Percentiles rank a stretch among this genome's conserved stretches.
phyloP scores from a whole-genome alignment of 169 alveolate genomes.

The Plasmodium berghei region DNA sequence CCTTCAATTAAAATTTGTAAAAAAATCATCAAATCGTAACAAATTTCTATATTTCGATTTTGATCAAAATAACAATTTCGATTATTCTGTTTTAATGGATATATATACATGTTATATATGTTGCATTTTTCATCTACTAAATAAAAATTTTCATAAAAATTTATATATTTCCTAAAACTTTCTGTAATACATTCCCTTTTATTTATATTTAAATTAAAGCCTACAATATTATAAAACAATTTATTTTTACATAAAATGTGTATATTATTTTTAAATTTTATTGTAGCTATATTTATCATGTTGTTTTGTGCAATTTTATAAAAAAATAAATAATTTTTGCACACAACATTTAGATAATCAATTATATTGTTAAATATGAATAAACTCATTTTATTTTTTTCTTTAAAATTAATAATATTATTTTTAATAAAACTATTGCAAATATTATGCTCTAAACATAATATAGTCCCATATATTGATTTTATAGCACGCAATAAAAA shows the following conservation, averaged over 20 bases:
- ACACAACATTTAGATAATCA: constrained; percentile 25
- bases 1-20: constrained; percentile 60
- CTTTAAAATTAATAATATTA: constrained; percentile 16
- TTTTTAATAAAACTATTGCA: constrained; percentile 1
- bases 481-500: neutral
- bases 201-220: constrained; percentile 50
- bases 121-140: constrained; percentile 31
- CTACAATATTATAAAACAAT: constrained; percentile 15
- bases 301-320: constrained; percentile 3
- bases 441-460: neutral
- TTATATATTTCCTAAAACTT: constrained; percentile 48
- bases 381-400: constrained; percentile 4
- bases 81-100: neutral
- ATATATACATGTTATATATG: constrained; percentile 32
- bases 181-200: constrained; percentile 37
- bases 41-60: constrained; percentile 49
- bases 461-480: neutral
- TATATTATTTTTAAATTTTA: constrained; percentile 46
- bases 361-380: constrained; percentile 10
- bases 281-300: constrained; percentile 10
- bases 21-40: constrained; percentile 62
- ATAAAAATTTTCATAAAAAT: constrained; percentile 18
- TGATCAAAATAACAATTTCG: constrained; percentile 45
- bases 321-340: constrained; percentile 6
- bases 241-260: constrained; percentile 42